Conservation (phyloP, 305 asterid species). For the Fraxinus nigra region DNA sequence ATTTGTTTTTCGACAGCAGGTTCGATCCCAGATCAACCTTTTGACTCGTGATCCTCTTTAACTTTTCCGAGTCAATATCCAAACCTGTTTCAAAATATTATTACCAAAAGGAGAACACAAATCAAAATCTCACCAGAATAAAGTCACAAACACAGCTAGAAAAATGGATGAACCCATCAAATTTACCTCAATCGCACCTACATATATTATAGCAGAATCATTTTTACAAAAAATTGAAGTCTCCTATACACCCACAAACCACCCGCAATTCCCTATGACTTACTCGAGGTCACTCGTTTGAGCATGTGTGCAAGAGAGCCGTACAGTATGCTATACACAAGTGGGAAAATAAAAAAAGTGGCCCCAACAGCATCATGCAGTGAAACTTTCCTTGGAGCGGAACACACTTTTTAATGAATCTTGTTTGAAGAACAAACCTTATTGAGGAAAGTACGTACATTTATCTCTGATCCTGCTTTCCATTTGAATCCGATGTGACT, state of each 20-base stretch:
- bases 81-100: background rate
- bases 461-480: constrained; percentile 33
- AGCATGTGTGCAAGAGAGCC: constrained; percentile 23
- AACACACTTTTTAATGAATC: constrained; percentile 15
- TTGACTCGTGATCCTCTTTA: too few relatives aligned
- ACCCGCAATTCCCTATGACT: background rate
- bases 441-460: background rate
- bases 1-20: background rate
- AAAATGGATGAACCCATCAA: background rate
- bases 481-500: constrained; percentile 48
- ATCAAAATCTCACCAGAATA: background rate
- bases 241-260: background rate
- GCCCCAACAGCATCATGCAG: constrained; percentile 15
- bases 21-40: background rate
- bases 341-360: constrained; percentile 2
- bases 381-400: background rate
- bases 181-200: background rate
- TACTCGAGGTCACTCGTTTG: background rate
- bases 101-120: background rate
- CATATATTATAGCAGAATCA: background rate
- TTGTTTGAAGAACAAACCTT: constrained; percentile 1
- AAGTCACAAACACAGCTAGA: background rate
- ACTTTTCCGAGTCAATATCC: too few relatives aligned
- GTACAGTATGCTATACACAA: constrained; percentile 41
- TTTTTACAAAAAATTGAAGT: background rate